Evolutionary conservation across 1,284 basidiomycete species (phyloP).

Genomic region (Mycena sp.): DNA sequence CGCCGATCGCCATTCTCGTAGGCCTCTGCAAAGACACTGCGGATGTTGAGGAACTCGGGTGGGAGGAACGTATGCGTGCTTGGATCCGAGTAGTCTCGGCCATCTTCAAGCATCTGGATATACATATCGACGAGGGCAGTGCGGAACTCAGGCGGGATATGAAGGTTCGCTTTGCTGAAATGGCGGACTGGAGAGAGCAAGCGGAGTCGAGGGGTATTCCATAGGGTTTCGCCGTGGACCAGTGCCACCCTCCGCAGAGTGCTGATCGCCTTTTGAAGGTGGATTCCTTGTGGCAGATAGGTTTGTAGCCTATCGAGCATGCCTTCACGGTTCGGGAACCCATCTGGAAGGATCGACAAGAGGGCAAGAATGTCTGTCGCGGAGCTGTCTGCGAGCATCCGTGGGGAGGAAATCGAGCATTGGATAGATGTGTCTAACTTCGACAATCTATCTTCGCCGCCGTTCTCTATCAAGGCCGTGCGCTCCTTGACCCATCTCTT

Average conservation of each 20-base stretch:
- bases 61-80: constrained; percentile 24
- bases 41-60: constrained; percentile 26
- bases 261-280: constrained; percentile 25
- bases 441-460: constrained; percentile 30
- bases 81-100: constrained; percentile 21
- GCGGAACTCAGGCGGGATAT: constrained; percentile 16
- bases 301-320: constrained; percentile 25
- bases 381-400: constrained; percentile 26
- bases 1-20: constrained; percentile 24
- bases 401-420: constrained; percentile 31
- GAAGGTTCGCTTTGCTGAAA: constrained; percentile 26
- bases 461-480: constrained; percentile 31
- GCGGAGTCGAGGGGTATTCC: constrained; percentile 21
- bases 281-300: constrained; percentile 15
- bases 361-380: constrained; percentile 28
- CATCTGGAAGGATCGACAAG: constrained; percentile 32
- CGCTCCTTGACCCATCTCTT: constrained; percentile 28
- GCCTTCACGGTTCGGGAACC: constrained; percentile 23
- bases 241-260: constrained; percentile 21
- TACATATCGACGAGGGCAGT: constrained; percentile 26
- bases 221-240: constrained; percentile 26
- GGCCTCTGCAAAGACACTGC: constrained; percentile 22
- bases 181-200: constrained; percentile 27
- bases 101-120: constrained; percentile 20
- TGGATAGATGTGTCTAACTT: constrained; percentile 35